Base-by-base conservation (phyloP, 768 basidiomycete species). In the Hydnum rufescens region DNA sequence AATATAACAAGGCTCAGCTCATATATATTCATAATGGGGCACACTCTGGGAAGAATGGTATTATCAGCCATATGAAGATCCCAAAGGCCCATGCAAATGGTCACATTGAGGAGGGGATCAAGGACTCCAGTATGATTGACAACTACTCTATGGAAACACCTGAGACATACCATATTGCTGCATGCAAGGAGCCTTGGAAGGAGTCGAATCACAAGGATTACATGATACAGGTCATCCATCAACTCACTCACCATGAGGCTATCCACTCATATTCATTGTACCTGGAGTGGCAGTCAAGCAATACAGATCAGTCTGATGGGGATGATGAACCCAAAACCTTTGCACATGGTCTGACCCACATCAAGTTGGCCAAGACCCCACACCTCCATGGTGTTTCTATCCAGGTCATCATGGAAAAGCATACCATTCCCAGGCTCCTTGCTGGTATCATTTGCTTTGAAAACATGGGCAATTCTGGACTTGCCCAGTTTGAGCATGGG, bases 31-130 rank as follows among this genome's bases (percentile, higher is more conserved):
- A 61, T n/a, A 56, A 66, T 3, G 64, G 63, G 1, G 61, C 66
- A 19, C 63, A 64, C 0, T 3, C 25, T 28, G 56, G 42, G 49
- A 39, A 8, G 8, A 39, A 39, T 39, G n/a, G n/a, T n/a, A n/a
- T n/a, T n/a, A n/a, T n/a, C n/a, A n/a, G 32, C 13, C 55, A 67
- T 34, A 71, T 70, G 58, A 68, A 71, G 43, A 59, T 73, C n/a
- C 69, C 69, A 0, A 73, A 73, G 55, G 55, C 72, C 1, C 70
- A 71, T 52, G 62, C 56, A 13, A 53, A 63, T 1, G 36, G 28
- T 1, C 72, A 72, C 53, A 71, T 69, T 54, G 13, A 53, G 1
- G 6, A 52, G 0, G 32, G 51, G 4, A 71, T 72, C 57, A 49
- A 57, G 26, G 44, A 51, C 3, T 58, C 60, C 34, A 70, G 72